Conservation (phyloP, 2,329 filamentous ascomycete species). For the Chaetomiaceae sp. region DNA sequence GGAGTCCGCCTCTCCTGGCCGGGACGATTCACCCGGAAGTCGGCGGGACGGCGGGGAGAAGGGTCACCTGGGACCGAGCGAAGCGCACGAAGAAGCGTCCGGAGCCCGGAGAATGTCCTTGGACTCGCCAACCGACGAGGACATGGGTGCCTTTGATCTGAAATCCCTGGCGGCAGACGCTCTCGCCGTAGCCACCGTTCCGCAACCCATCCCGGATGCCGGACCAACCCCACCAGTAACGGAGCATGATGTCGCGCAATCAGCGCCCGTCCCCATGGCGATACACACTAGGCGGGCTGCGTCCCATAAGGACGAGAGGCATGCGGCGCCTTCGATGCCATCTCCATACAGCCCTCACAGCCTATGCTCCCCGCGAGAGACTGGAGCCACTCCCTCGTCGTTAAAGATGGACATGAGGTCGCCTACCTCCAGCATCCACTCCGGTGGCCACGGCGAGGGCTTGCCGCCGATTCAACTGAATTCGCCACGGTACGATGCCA, state of each 20-base stretch:
- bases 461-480: slow-evolving; percentile 32
- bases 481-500: slow-evolving; percentile 35
- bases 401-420: slow-evolving; percentile 18
- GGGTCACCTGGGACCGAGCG: background rate
- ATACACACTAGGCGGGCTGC: slow-evolving; percentile 14
- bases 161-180: slow-evolving; percentile 30
- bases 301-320: slow-evolving; percentile 13
- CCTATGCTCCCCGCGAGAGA: slow-evolving; percentile 19
- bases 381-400: slow-evolving; percentile 12
- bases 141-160: slow-evolving; percentile 25
- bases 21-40: slow-evolving; percentile 3
- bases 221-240: slow-evolving; percentile 21
- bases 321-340: slow-evolving; percentile 9
- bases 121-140: slow-evolving; percentile 7
- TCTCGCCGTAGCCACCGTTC: slow-evolving; percentile 20
- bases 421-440: slow-evolving; percentile 19
- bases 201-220: slow-evolving; percentile 15
- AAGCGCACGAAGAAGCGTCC: background rate
- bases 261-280: slow-evolving; percentile 10
- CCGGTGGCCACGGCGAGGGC: slow-evolving; percentile 20
- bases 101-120: slow-evolving; percentile 10
- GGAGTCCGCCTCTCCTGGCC: slow-evolving; percentile 8
- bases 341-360: slow-evolving; percentile 22
- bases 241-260: slow-evolving; percentile 19
- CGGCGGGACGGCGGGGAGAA: slow-evolving; percentile 1